Percentiles rank a stretch among this genome's conserved stretches.
Conservation (phyloP, 2,329 filamentous ascomycete species). For the Cytospora piceicola region DNA sequence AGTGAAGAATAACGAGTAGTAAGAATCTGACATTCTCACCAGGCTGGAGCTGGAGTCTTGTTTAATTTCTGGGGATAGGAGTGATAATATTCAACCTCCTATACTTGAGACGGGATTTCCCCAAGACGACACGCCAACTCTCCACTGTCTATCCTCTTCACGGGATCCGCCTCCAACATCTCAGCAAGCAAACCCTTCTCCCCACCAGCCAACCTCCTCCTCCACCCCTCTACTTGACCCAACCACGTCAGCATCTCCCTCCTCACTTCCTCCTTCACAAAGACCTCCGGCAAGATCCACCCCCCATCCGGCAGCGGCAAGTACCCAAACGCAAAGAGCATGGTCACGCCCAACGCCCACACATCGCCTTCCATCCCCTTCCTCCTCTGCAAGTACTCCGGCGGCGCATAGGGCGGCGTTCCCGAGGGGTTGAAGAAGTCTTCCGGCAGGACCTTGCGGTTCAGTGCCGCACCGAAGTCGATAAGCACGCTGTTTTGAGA, state of each 20-base stretch:
- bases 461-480: slow-evolving; percentile 31
- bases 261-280: slow-evolving; percentile 10
- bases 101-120: too few relatives aligned
- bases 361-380: slow-evolving; percentile 27
- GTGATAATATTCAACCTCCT: too few relatives aligned
- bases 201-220: neutral
- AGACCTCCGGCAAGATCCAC: slow-evolving; percentile 27
- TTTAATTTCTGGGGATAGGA: too few relatives aligned
- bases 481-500: slow-evolving; percentile 24
- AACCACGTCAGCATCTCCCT: slow-evolving; percentile 13
- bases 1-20: too few relatives aligned
- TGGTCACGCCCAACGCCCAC: slow-evolving; percentile 30
- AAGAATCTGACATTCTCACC: too few relatives aligned
- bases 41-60: too few relatives aligned
- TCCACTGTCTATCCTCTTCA: neutral
- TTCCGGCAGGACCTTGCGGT: slow-evolving; percentile 5
- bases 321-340: slow-evolving; percentile 27
- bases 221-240: neutral
- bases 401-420: slow-evolving; percentile 29
- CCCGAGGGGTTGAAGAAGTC: slow-evolving; percentile 29
- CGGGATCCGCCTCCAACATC: slow-evolving; percentile 13
- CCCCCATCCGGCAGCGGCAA: slow-evolving; percentile 27
- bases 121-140: neutral
- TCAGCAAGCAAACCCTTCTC: neutral
- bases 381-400: slow-evolving; percentile 24